Base-by-base conservation (phyloP, 495 filamentous ascomycete species). In the Daldinia bambusicola region DNA sequence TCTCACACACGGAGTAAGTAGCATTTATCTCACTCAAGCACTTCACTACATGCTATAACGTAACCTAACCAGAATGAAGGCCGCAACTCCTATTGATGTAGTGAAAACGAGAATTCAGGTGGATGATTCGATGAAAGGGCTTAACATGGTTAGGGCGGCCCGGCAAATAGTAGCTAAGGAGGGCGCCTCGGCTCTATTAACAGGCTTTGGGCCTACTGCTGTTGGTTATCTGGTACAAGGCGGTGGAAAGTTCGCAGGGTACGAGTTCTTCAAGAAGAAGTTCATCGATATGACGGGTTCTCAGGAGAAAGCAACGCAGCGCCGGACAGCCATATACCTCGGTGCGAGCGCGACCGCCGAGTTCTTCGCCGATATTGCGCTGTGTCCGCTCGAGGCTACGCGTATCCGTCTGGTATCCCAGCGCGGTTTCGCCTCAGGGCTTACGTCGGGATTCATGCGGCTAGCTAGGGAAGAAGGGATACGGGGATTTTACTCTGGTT, bases 91-190 rank as follows among this genome's bases (percentile, higher is more conserved):
- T 7, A 80, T 80, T 58, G 78, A 80, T 66, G 78, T 80, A 70
- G 88, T 92, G 80, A 92, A 92, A 83, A 92, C 90, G 70, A 83
- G 90, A 73, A 92, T 92, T 73, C 90, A 92, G 82, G 87, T 93
- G 67, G 90, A 93, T 77, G 90, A 90, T 66, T 82, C 81, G 70
- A 89, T 89, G 80, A 92, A 93, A 81, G 91, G 92, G 0, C 83
- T 83, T 69, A 90, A 90, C 75, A 88, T 93, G 86, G 83, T 92
- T 76, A 87, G 88, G 75, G 89, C 89, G 55, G 90, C 89, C 79
- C 83, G 85, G 43, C 85, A 89, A 80, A 90, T 92, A 79, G 82
- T 93, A 69, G 82, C 83, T 68, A 89, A 85, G 58, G 90, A 92
- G 82, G 90, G 90, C 77, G 89, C 89, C 73, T 87, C 89, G 67